Percentiles rank a stretch among this genome's conserved stretches.
These are phyloP conservation scores for Lactarius hengduanensis DNA, from an alignment of 768 basidiomycete species.

Conservation along the genomic window DNA sequence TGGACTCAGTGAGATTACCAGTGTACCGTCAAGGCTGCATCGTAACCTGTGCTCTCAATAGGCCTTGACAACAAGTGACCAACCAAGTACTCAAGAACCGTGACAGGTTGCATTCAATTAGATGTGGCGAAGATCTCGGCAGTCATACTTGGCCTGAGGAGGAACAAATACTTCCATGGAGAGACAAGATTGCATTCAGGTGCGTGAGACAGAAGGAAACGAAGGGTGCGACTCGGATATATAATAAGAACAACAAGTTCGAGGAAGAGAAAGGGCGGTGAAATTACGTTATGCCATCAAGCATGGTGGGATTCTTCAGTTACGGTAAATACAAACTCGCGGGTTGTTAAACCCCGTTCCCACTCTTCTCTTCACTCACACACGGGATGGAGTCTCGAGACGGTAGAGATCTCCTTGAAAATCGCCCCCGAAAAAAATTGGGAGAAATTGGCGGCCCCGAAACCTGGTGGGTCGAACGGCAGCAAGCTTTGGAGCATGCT, in stretches of 20 bases:
- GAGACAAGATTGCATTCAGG: not conserved
- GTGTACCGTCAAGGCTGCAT: not conserved
- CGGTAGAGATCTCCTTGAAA: not conserved
- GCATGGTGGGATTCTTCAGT: not conserved
- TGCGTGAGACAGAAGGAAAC: not conserved
- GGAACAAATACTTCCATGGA: not conserved
- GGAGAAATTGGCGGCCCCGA: not conserved
- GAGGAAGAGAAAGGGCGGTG: not conserved
- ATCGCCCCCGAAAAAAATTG: not conserved
- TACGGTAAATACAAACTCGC: not conserved
- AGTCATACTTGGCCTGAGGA: not conserved
- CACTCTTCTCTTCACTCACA: not conserved
- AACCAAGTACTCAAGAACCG: not conserved
- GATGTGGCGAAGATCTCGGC: not conserved
- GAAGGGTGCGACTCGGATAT: not conserved
- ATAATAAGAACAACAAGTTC: conserved; percentile 1
- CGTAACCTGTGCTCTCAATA: not conserved
- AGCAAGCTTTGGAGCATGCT: conserved; percentile 1
- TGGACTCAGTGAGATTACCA: not conserved
- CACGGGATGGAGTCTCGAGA: not conserved
- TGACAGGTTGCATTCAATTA: not conserved
- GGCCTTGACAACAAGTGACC: conserved; percentile 1
- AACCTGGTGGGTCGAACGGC: conserved; percentile 14
- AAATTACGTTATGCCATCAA: not conserved
- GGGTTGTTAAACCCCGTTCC: not conserved